These are phyloP conservation scores for Mollisia scopiformis DNA, from an alignment of 2,329 filamentous ascomycete species.

Conservation along the genomic window DNA sequence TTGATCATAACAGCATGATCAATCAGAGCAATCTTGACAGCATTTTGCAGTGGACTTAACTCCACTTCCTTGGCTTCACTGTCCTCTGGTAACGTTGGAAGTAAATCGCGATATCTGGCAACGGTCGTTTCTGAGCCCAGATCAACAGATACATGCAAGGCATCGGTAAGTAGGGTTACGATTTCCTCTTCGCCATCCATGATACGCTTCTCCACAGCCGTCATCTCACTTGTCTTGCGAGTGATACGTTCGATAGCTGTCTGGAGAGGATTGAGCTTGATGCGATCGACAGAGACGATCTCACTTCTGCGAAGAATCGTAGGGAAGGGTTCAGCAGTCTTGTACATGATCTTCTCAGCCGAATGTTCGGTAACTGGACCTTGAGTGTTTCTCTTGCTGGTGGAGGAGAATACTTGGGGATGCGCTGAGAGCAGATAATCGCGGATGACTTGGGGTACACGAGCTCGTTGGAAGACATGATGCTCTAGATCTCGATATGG, in stretches of 20 bases:
- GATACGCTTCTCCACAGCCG: conserved; percentile 73
- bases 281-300: conserved; percentile 68
- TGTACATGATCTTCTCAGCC: conserved; percentile 83
- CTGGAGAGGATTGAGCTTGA: conserved; percentile 72
- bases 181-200: conserved; percentile 72
- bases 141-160: conserved; percentile 77
- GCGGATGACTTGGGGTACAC: conserved; percentile 79
- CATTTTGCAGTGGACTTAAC: conserved; percentile 67
- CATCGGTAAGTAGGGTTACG: conserved; percentile 71
- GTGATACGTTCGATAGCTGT: conserved; percentile 90
- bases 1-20: conserved; percentile 90
- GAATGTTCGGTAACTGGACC: conserved; percentile 74
- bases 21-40: conserved; percentile 81
- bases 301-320: conserved; percentile 89
- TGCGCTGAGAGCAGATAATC: conserved; percentile 83
- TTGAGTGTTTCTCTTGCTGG: conserved; percentile 69
- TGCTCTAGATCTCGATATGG: conserved; percentile 82
- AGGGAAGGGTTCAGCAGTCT: conserved; percentile 83
- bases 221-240: conserved; percentile 87
- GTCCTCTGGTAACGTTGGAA: conserved; percentile 49
- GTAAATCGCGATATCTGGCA: conserved; percentile 73
- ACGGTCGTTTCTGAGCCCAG: conserved; percentile 76
- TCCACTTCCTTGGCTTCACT: conserved; percentile 49
- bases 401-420: conserved; percentile 78
- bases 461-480: conserved; percentile 85